phyloP scores from a whole-genome alignment of 495 filamentous ascomycete genomes.

The Entonaema liquescens region DNA sequence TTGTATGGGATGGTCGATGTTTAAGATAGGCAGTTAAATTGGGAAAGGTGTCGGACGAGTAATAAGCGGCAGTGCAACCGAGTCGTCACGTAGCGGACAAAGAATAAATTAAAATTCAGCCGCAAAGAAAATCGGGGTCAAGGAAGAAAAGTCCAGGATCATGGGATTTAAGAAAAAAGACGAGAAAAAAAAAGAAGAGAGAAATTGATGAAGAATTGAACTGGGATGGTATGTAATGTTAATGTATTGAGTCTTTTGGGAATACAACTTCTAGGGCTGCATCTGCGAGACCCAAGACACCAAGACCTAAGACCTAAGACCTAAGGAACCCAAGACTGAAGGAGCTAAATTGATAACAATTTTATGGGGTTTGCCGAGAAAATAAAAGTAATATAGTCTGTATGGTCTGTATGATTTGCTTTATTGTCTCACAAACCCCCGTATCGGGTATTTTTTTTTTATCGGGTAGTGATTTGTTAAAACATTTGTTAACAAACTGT shows the following conservation, averaged over 20 bases:
- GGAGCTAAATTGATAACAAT: neutral
- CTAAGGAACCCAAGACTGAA: neutral
- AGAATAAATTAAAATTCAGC: slow-evolving; percentile 33
- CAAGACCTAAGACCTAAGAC: slow-evolving; percentile 12
- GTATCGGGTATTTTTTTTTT: neutral
- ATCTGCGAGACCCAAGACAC: neutral
- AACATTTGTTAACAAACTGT: neutral
- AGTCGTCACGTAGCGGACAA: slow-evolving; percentile 17
- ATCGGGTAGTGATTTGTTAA: neutral
- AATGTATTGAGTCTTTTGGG: neutral
- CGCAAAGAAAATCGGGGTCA: slow-evolving; percentile 26
- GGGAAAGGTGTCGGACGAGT: slow-evolving; percentile 18
- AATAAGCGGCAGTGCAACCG: slow-evolving; percentile 38
- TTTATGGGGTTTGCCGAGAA: neutral
- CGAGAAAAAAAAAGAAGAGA: slow-evolving; percentile 13
- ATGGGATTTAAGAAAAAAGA: slow-evolving; percentile 22
- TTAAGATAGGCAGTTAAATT: slow-evolving; percentile 21
- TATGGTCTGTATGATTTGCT: neutral
- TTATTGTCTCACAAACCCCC: neutral
- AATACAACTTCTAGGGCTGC: neutral
- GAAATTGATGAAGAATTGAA: slow-evolving; percentile 18
- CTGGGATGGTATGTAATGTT: slow-evolving; percentile 10
- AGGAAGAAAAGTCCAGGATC: slow-evolving; percentile 15
- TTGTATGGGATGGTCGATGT: slow-evolving; percentile 9
- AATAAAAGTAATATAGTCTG: neutral